phyloP scores from a whole-genome alignment of 176 grass and related monocot species.

The Thalia dealbata region DNA sequence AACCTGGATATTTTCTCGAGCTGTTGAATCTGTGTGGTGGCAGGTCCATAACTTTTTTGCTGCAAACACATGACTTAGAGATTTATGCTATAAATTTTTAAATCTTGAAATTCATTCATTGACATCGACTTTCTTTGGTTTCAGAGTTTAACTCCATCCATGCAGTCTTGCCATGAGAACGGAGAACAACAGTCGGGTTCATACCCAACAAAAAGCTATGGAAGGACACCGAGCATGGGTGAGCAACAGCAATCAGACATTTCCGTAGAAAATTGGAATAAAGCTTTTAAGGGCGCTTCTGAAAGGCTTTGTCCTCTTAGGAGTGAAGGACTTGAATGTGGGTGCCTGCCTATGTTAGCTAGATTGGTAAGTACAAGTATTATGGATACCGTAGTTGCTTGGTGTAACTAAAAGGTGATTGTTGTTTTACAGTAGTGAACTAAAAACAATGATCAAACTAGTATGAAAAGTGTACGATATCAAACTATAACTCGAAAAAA shows the following conservation, averaged over 20 bases:
- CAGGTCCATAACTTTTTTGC: conserved; percentile 36
- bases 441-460: background rate
- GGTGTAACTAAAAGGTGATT: background rate
- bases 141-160: conserved; percentile 76
- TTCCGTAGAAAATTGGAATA: conserved; percentile 91
- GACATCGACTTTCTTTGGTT: conserved; percentile 16
- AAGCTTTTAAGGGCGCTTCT: conserved; percentile 76
- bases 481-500: background rate
- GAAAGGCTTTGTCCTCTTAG: conserved; percentile 80
- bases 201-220: conserved; percentile 51
- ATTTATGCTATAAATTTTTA: background rate
- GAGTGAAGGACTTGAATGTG: conserved; percentile 78
- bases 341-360: conserved; percentile 62
- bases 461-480: background rate
- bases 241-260: conserved; percentile 53
- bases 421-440: background rate
- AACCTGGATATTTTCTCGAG: conserved; percentile 83
- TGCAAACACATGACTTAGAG: background rate
- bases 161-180: conserved; percentile 52
- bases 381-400: background rate
- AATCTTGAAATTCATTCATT: background rate
- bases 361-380: conserved; percentile 54
- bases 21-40: conserved; percentile 93
- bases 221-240: conserved; percentile 36
- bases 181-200: conserved; percentile 32